Evolutionary conservation across 768 basidiomycete genomes (phyloP).

Genomic region (Boletus sp.): DNA sequence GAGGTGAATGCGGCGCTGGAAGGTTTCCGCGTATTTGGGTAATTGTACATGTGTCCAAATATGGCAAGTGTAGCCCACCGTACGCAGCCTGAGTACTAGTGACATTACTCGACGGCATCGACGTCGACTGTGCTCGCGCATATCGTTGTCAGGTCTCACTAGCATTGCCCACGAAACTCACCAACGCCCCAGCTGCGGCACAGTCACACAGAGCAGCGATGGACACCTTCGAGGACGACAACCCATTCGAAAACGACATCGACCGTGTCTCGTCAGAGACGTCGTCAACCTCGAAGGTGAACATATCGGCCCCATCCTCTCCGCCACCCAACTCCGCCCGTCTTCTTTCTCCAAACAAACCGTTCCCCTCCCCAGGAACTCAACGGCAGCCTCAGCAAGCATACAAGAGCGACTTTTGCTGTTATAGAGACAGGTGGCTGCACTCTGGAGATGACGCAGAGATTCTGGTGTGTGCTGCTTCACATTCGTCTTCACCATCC

Average conservation of each 20-base stretch:
- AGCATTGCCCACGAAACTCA: not conserved
- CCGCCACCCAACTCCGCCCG: conserved; percentile 45
- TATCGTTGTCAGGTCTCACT: not conserved
- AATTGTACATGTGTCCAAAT: conserved; percentile 29
- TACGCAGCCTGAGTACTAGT: conserved; percentile 9
- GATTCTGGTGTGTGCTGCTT: conserved; percentile 56
- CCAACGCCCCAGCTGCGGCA: not conserved
- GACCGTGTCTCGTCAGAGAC: conserved; percentile 36
- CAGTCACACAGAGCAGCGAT: conserved; percentile 10
- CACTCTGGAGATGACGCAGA: conserved; percentile 83
- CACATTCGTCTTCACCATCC: not conserved
- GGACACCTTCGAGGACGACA: conserved; percentile 59
- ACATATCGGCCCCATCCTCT: conserved; percentile 54
- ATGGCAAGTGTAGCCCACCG: conserved; percentile 15
- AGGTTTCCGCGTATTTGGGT: conserved; percentile 63
- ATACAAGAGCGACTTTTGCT: conserved; percentile 80
- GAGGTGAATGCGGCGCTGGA: conserved; percentile 34
- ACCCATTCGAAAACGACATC: conserved; percentile 56
- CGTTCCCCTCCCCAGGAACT: conserved; percentile 56
- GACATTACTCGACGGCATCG: not conserved
- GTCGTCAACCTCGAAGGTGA: conserved; percentile 37
- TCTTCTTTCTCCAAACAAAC: conserved; percentile 47
- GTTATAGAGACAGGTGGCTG: conserved; percentile 68
- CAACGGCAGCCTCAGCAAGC: conserved; percentile 50
- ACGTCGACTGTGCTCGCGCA: not conserved